phyloP scores from a whole-genome alignment of 176 grass and related monocot species.

The Carex kokanica region DNA sequence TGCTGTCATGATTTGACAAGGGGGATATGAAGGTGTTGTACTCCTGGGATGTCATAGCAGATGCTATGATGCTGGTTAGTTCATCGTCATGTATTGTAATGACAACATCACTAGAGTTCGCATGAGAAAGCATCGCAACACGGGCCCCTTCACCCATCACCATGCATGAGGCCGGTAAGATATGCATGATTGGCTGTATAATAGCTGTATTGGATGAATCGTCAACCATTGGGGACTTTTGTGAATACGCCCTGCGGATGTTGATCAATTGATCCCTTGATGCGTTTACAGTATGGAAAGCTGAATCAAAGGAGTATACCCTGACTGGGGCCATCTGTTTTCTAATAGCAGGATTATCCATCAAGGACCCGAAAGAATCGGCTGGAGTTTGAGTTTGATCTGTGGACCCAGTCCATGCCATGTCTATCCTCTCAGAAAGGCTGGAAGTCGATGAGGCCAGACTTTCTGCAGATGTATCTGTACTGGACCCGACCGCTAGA shows the following conservation, averaged over 20 bases:
- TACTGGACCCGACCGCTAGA: conserved; percentile 29
- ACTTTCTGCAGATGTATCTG: conserved; percentile 39
- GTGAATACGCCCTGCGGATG: conserved; percentile 83
- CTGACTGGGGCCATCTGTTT: conserved; percentile 52
- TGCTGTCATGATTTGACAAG: conserved; percentile 35
- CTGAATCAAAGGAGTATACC: conserved; percentile 84
- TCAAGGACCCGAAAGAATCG: conserved; percentile 25
- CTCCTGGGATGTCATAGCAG: conserved; percentile 70
- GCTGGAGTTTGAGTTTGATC: conserved; percentile 42
- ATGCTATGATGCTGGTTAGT: conserved; percentile 85
- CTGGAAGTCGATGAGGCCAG: conserved; percentile 47
- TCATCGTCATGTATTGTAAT: conserved; percentile 92
- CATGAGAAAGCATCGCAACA: conserved; percentile 43
- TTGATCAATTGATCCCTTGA: conserved; percentile 35
- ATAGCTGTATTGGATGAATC: conserved; percentile 41
- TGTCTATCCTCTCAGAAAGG: conserved; percentile 89
- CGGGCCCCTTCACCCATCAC: conserved; percentile 39
- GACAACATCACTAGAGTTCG: conserved; percentile 42
- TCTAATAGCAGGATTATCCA: conserved; percentile 41
- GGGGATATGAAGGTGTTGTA: conserved; percentile 49
- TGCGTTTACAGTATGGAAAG: conserved; percentile 38
- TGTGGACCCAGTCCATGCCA: conserved; percentile 77
- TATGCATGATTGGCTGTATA: conserved; percentile 39
- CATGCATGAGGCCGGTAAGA: conserved; percentile 40
- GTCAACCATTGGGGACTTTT: conserved; percentile 53